Conservation (phyloP, 2,329 filamentous ascomycete species). For the Ceratocystis lukuohia region DNA sequence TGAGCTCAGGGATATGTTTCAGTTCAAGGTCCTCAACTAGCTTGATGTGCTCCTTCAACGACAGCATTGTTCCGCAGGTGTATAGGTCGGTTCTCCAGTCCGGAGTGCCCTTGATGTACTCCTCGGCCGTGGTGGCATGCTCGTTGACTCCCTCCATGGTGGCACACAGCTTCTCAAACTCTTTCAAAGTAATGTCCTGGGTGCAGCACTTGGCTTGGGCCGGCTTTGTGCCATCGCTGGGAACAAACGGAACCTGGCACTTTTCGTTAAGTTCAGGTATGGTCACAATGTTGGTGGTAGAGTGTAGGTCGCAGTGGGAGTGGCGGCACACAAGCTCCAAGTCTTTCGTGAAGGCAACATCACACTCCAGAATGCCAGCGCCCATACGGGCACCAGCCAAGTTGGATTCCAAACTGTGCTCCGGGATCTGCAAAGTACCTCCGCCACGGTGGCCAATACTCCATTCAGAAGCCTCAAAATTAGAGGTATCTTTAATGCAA, state of each 20-base stretch:
- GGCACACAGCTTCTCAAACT: constrained; percentile 54
- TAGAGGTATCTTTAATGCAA: constrained; percentile 37
- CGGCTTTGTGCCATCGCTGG: constrained; percentile 35
- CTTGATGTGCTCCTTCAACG: constrained; percentile 48
- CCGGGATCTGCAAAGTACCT: constrained; percentile 48
- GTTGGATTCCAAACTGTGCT: constrained; percentile 47
- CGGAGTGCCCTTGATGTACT: constrained; percentile 46
- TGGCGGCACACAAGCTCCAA: constrained; percentile 54
- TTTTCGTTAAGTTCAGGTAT: constrained; percentile 49
- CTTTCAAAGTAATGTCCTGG: constrained; percentile 52
- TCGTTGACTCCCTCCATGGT: constrained; percentile 56
- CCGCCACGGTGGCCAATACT: constrained; percentile 51
- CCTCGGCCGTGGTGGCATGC: constrained; percentile 42
- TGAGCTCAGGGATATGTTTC: constrained; percentile 54
- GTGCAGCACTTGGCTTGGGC: constrained; percentile 58
- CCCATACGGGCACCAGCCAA: constrained; percentile 54
- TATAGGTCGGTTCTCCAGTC: constrained; percentile 54
- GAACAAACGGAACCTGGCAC: constrained; percentile 48
- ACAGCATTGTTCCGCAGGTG: constrained; percentile 49
- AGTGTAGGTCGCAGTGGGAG: constrained; percentile 54
- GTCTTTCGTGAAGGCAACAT: constrained; percentile 54
- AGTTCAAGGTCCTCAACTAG: constrained; percentile 45
- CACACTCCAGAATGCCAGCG: constrained; percentile 53
- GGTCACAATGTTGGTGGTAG: constrained; percentile 53
- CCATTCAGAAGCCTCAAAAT: constrained; percentile 38